phyloP scores from a whole-genome alignment of 2,329 filamentous ascomycete genomes.

The Alternaria novae-zelandiae region DNA sequence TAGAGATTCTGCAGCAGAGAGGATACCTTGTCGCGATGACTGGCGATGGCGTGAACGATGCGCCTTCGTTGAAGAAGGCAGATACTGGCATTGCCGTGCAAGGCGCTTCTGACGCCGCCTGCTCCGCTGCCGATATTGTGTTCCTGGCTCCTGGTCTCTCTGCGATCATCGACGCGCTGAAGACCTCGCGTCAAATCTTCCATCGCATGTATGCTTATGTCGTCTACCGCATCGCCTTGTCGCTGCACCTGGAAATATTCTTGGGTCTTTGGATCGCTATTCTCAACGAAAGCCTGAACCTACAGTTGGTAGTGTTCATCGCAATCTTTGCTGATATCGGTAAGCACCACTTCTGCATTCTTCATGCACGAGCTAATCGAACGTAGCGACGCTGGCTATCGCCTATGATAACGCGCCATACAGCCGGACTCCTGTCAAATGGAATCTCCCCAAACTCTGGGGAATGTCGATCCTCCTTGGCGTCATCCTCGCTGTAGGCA shows the following conservation, averaged over 20 bases:
- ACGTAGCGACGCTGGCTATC: slow-evolving; percentile 78
- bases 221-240: slow-evolving; percentile 92
- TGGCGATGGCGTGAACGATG: slow-evolving; percentile 94
- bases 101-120: slow-evolving; percentile 88
- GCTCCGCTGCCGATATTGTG: slow-evolving; percentile 90
- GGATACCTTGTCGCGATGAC: slow-evolving; percentile 96
- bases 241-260: slow-evolving; percentile 89
- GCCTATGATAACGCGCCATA: slow-evolving; percentile 92
- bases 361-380: neutral
- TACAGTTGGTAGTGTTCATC: slow-evolving; percentile 89
- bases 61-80: slow-evolving; percentile 91
- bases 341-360: neutral
- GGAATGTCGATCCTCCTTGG: slow-evolving; percentile 88
- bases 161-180: slow-evolving; percentile 90
- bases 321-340: slow-evolving; percentile 89
- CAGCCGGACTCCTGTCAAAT: slow-evolving; percentile 87
- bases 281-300: slow-evolving; percentile 81
- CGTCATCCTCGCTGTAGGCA: slow-evolving; percentile 79
- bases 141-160: slow-evolving; percentile 91
- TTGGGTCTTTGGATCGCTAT: slow-evolving; percentile 91
- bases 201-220: slow-evolving; percentile 97
- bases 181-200: slow-evolving; percentile 93
- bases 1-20: slow-evolving; percentile 91
- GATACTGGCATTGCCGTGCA: slow-evolving; percentile 95
- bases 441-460: slow-evolving; percentile 94